These are phyloP conservation scores for Bullera alba DNA, from an alignment of 768 basidiomycete genomes.

Conservation along the genomic window DNA sequence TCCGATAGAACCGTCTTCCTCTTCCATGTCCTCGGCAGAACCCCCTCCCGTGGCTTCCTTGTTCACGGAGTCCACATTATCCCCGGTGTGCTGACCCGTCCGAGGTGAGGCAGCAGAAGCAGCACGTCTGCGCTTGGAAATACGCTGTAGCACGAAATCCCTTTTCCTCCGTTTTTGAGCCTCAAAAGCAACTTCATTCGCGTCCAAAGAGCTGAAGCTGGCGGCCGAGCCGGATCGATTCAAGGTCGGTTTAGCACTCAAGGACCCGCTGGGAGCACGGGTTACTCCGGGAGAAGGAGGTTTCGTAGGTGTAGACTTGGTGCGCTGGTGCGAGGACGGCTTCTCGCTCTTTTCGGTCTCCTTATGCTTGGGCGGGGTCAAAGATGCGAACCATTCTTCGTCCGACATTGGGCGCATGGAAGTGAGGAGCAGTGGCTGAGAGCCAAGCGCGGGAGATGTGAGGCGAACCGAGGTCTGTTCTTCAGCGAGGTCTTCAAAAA, in stretches of 20 bases:
- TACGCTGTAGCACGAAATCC: slow-evolving; percentile 24
- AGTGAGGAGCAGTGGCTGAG: slow-evolving; percentile 38
- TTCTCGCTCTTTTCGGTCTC: not conserved
- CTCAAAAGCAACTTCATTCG: slow-evolving; percentile 10
- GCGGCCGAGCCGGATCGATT: slow-evolving; percentile 1
- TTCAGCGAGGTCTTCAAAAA: not conserved
- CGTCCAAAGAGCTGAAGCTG: not conserved
- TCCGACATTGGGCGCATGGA: slow-evolving; percentile 42
- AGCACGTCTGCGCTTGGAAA: slow-evolving; percentile 6
- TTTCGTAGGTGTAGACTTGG: not conserved
- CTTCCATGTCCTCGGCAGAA: slow-evolving; percentile 4
- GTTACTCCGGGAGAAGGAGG: too few relatives aligned
- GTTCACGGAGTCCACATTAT: not conserved
- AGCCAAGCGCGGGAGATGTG: slow-evolving; percentile 36
- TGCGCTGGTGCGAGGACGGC: not conserved
- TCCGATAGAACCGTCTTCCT: slow-evolving; percentile 33
- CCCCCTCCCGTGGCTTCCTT: not conserved
- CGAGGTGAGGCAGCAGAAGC: too few relatives aligned
- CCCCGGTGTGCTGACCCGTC: too few relatives aligned
- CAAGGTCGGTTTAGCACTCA: too few relatives aligned
- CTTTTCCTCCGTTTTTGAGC: slow-evolving; percentile 18
- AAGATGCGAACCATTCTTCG: slow-evolving; percentile 41
- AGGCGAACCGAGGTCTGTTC: slow-evolving; percentile 41
- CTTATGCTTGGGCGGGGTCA: slow-evolving; percentile 4
- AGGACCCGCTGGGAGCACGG: too few relatives aligned